Conservation (phyloP, 2,329 filamentous ascomycete species). For the Alternaria sp. region DNA sequence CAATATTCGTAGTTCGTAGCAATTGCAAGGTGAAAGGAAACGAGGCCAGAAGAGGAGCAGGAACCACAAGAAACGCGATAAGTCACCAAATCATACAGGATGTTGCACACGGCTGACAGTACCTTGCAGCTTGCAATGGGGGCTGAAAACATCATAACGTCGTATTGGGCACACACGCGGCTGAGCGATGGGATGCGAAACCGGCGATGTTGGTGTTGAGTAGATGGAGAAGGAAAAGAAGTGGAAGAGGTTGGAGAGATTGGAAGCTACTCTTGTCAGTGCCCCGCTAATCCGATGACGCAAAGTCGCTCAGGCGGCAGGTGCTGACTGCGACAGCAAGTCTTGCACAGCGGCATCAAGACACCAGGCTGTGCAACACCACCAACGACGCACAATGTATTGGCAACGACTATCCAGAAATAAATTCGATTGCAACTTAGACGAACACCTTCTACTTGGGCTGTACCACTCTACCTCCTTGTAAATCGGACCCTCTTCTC, state of each 20-base stretch:
- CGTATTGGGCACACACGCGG: not conserved
- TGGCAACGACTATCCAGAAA: not conserved
- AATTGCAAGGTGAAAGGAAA: not conserved
- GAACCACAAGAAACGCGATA: not conserved
- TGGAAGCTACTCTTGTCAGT: not conserved
- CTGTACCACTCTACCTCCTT: no score
- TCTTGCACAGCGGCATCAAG: not conserved
- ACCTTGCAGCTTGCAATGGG: constrained; percentile 24
- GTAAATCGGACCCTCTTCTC: no score
- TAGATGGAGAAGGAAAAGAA: not conserved
- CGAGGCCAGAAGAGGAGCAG: not conserved
- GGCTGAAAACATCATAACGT: constrained; percentile 17
- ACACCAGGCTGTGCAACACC: not conserved
- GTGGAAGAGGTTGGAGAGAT: not conserved
- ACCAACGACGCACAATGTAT: not conserved
- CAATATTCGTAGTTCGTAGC: constrained; percentile 1
- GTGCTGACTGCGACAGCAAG: not conserved
- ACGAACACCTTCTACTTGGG: no score
- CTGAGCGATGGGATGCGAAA: not conserved
- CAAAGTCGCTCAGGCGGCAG: not conserved
- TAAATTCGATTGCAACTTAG: no score
- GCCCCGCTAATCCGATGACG: not conserved
- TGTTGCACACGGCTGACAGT: constrained; percentile 24
- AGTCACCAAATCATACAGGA: constrained; percentile 1
- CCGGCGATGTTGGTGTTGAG: not conserved